Conservation (phyloP, 106 monocot genomes). For the Cymbidium sinense region DNA sequence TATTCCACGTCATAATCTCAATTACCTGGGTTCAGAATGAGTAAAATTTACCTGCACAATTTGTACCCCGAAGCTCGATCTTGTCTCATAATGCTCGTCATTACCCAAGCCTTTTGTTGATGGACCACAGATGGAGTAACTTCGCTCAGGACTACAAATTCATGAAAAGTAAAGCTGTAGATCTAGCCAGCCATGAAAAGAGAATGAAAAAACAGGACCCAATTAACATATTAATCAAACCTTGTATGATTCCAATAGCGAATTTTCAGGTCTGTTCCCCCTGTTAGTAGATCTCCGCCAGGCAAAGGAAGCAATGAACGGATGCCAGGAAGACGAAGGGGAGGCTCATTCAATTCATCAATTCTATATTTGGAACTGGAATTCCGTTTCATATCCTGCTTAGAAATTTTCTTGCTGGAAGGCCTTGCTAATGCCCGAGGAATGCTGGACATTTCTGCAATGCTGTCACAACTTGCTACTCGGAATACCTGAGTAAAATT, state of each 20-base stretch:
- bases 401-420: slow-evolving; percentile 40
- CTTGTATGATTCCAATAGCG: slow-evolving; percentile 86
- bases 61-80: slow-evolving; percentile 69
- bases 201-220: not conserved
- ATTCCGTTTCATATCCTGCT: slow-evolving; percentile 41
- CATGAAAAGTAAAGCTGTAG: not conserved
- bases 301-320: slow-evolving; percentile 79
- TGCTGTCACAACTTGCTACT: slow-evolving; percentile 48
- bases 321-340: slow-evolving; percentile 65
- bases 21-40: not conserved
- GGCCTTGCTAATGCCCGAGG: slow-evolving; percentile 54
- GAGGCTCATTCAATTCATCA: slow-evolving; percentile 70
- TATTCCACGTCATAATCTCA: not conserved
- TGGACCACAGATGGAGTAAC: slow-evolving; percentile 77
- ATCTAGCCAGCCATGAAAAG: not conserved
- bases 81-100: slow-evolving; percentile 63
- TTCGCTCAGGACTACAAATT: slow-evolving; percentile 63
- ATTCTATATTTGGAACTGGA: slow-evolving; percentile 59
- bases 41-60: slow-evolving; percentile 77
- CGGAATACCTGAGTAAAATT: slow-evolving; percentile 54
- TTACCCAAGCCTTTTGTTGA: slow-evolving; percentile 55
- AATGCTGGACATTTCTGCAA: slow-evolving; percentile 47
- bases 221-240: slow-evolving; percentile 21
- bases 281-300: slow-evolving; percentile 77
- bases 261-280: slow-evolving; percentile 86